Evolutionary conservation across 768 basidiomycete species (phyloP).

Genomic region (Boletus eberwhitei): DNA sequence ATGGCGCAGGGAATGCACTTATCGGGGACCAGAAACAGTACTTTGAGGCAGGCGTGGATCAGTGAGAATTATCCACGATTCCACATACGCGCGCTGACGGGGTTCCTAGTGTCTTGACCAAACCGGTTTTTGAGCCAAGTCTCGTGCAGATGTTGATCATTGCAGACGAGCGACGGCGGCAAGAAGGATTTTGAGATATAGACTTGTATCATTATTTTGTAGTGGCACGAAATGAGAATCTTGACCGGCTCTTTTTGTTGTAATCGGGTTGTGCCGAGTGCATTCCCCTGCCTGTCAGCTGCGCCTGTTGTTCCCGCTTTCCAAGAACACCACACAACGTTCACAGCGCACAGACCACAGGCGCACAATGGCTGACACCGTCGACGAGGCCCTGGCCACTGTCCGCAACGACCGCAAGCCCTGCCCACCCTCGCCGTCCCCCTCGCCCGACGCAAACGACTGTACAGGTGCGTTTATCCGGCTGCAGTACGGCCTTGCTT

Average conservation of each 20-base stretch:
- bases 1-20: slow-evolving; percentile 48
- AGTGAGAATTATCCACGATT: slow-evolving; percentile 40
- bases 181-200: background rate
- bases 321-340: slow-evolving; percentile 21
- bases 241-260: slow-evolving; percentile 19
- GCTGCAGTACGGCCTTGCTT: slow-evolving; percentile 21
- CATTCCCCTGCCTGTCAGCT: slow-evolving; percentile 31
- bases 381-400: slow-evolving; percentile 15
- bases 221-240: slow-evolving; percentile 3
- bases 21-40: slow-evolving; percentile 71
- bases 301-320: slow-evolving; percentile 32
- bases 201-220: background rate
- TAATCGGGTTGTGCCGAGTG: slow-evolving; percentile 34
- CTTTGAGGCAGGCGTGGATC: slow-evolving; percentile 69
- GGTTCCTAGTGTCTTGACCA: slow-evolving; percentile 63
- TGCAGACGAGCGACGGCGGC: slow-evolving; percentile 39
- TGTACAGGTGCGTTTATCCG: slow-evolving; percentile 40
- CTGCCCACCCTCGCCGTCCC: slow-evolving; percentile 32
- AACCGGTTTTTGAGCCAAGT: slow-evolving; percentile 67
- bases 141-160: slow-evolving; percentile 40
- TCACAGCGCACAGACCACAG: slow-evolving; percentile 32
- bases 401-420: slow-evolving; percentile 19
- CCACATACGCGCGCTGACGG: background rate
- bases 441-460: slow-evolving; percentile 44
- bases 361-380: slow-evolving; percentile 27